Percentiles rank a stretch among this genome's conserved stretches.
phyloP scores from a whole-genome alignment of 352 stramenopile species.

The Pythium aristosporum region DNA sequence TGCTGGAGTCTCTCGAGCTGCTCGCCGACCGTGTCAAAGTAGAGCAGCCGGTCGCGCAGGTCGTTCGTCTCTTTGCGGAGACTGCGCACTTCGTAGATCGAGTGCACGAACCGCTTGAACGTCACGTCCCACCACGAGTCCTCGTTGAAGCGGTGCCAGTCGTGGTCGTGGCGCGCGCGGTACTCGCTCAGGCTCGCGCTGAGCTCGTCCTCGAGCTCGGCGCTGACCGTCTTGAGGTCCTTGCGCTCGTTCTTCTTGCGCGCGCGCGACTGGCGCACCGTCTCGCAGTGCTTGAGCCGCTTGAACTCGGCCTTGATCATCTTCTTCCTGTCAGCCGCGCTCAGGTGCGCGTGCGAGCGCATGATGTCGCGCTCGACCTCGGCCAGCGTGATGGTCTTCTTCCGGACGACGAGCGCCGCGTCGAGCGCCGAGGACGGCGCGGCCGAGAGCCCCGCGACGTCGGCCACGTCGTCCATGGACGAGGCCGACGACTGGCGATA shows the following conservation, averaged over 20 bases:
- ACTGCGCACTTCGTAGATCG: constrained; percentile 67
- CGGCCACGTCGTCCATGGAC: constrained; percentile 3
- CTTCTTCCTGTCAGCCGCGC: constrained; percentile 42
- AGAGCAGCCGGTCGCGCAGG: constrained; percentile 51
- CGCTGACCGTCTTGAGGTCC: constrained; percentile 52
- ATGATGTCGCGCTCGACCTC: constrained; percentile 61
- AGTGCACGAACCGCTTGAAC: constrained; percentile 69
- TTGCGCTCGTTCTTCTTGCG: constrained; percentile 72
- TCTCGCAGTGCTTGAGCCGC: constrained; percentile 78
- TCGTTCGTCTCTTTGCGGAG: constrained; percentile 45
- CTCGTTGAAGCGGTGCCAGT: constrained; percentile 64
- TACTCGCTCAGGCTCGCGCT: constrained; percentile 36
- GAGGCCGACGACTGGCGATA: constrained; percentile 2
- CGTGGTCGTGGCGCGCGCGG: constrained; percentile 30
- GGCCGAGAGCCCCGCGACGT: neutral
- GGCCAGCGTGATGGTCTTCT: constrained; percentile 48
- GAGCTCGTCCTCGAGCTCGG: constrained; percentile 56
- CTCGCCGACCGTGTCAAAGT: constrained; percentile 65
- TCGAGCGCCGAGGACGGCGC: constrained; percentile 4
- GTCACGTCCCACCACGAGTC: constrained; percentile 41
- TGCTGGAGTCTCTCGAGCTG: constrained; percentile 65
- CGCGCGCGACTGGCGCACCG: constrained; percentile 72
- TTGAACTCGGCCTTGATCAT: constrained; percentile 70
- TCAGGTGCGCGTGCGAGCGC: constrained; percentile 39
- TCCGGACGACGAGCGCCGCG: constrained; percentile 20